Percentiles rank a stretch among this genome's conserved stretches.
These are phyloP conservation scores for Exobasidium rhododendri DNA, from an alignment of 1,284 basidiomycete species.

Conservation along the genomic window DNA sequence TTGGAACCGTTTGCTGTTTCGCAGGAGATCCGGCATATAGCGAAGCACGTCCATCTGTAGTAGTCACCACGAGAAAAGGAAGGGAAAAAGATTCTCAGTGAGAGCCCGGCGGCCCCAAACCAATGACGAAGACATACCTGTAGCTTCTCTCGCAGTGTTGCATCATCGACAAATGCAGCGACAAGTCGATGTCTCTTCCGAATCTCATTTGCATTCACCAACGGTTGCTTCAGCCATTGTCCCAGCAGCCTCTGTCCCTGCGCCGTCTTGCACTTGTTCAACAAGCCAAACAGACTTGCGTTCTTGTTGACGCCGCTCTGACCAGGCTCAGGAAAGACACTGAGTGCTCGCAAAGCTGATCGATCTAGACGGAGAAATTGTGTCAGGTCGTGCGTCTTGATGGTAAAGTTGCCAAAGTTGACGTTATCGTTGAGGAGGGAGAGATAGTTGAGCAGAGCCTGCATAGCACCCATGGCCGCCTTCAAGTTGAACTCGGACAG, in stretches of 20 bases:
- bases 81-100: too few species aligned
- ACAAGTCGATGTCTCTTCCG: slow-evolving; percentile 68
- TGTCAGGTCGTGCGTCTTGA: slow-evolving; percentile 83
- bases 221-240: slow-evolving; percentile 93
- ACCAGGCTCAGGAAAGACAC: slow-evolving; percentile 68
- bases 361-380: slow-evolving; percentile 96
- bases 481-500: slow-evolving; percentile 73
- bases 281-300: slow-evolving; percentile 73
- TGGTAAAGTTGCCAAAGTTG: slow-evolving; percentile 76
- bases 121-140: too few species aligned
- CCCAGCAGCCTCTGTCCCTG: slow-evolving; percentile 88
- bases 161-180: slow-evolving; percentile 78
- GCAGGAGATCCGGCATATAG: slow-evolving; percentile 88
- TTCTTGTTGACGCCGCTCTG: slow-evolving; percentile 33
- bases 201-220: slow-evolving; percentile 91
- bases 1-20: slow-evolving; percentile 89
- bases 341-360: slow-evolving; percentile 85
- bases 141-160: slow-evolving; percentile 67
- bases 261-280: slow-evolving; percentile 94
- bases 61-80: too few species aligned
- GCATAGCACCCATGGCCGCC: slow-evolving; percentile 72
- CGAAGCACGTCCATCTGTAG: slow-evolving; percentile 84
- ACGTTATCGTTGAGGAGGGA: slow-evolving; percentile 74
- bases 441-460: slow-evolving; percentile 80
- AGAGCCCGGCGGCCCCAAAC: too few species aligned